Evolutionary conservation across 768 basidiomycete species (phyloP), one percentile per base, ranked within the genome.

Genomic region (Sporobolomyces pararoseus): DNA sequence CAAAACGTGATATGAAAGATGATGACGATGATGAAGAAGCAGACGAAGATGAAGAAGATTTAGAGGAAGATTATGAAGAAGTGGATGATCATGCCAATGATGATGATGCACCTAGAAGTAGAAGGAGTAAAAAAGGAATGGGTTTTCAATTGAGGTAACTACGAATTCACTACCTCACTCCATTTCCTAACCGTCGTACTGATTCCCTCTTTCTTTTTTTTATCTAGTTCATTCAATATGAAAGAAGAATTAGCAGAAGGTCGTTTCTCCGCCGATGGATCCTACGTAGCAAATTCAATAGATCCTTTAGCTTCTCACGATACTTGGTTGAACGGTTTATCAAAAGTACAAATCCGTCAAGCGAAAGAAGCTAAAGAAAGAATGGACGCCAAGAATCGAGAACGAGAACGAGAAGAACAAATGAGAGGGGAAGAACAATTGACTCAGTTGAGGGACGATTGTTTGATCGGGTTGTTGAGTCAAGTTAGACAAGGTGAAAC

Each of bases 221-320:
- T 17, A 23, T 47, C 9, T 17, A 74, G 72, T 5, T 89, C 91
- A 32, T 99, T 99, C 86, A 95, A 99, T 79, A 98, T 99, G 95
- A 88, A 93, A 72, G 89, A 91, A 76, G 96, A 99, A 83, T 94
- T 98, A 89, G 88, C 91, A 77, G 95, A 98, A 80, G 96, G 96
- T 46, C 91, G 92, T 78, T 97, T 99, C 82, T 88, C 90, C 7
- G 89, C 89, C 68, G 95, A 98, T 77, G 96, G 96, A 54, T 72
- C 71, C 13, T 82, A 81, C 76, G 91, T 92, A 78, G 86, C 89
- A 57, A 87, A 89, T 73, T 84, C 88, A 16, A 87, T 88, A 78
- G 96, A 99, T 79, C 90, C 89, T 1, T 89, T 93, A 77, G 91
- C 88, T 31, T 85, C 88, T 46, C 93, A 99, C 78, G 96, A 99